Evolutionary conservation across 345 rosid genomes (phyloP).

Genomic region (Eucalyptus cloeziana): DNA sequence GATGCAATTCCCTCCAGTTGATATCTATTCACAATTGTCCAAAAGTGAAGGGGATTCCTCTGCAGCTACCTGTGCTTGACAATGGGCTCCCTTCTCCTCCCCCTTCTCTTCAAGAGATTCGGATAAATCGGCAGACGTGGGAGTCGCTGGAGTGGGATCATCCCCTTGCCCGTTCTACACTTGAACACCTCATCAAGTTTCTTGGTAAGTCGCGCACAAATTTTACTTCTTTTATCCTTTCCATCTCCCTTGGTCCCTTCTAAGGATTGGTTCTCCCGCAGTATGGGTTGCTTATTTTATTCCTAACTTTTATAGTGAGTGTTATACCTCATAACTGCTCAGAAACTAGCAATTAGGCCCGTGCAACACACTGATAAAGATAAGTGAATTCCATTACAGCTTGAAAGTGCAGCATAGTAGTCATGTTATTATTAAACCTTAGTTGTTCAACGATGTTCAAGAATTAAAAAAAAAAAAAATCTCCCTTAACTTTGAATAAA

Average conservation of each 20-base stretch:
- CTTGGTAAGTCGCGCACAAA: not conserved
- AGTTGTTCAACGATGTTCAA: not conserved
- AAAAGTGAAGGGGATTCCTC: not conserved
- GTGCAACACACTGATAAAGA: not conserved
- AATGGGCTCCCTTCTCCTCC: not conserved
- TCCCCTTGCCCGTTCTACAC: not conserved
- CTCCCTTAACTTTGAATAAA: no score
- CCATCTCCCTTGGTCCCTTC: not conserved
- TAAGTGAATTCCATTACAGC: not conserved
- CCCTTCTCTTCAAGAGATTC: not conserved
- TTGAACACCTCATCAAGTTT: not conserved
- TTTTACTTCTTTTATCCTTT: not conserved
- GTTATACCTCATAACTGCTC: not conserved
- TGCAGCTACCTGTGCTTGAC: not conserved
- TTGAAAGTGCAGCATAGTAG: not conserved
- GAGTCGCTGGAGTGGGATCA: not conserved
- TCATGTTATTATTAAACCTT: not conserved
- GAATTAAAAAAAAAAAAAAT: no score
- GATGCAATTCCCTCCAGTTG: not conserved
- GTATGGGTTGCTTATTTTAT: no score
- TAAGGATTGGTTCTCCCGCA: no score
- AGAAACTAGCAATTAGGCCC: not conserved
- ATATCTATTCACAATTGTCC: not conserved
- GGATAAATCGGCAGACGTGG: not conserved
- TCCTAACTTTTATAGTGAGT: no score